Evolutionary conservation across 2,329 filamentous ascomycete species (phyloP).

Genomic region (Penicillium brevicompactum): DNA sequence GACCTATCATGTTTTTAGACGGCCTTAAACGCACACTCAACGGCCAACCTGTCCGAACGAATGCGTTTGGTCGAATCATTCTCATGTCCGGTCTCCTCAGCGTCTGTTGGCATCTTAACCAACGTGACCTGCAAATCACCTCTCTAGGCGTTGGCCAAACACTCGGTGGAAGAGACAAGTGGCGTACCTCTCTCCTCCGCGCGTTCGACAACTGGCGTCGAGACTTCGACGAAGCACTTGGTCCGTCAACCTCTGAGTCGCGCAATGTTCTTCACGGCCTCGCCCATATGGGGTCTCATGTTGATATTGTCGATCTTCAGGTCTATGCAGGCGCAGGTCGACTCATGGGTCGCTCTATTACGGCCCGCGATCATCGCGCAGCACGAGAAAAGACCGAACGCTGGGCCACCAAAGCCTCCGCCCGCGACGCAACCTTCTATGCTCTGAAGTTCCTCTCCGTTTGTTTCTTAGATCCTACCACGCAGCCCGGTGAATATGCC

Average conservation of each 20-base stretch:
- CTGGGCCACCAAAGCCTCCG: conserved; percentile 87
- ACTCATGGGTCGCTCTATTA: conserved; percentile 82
- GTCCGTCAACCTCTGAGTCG: conserved; percentile 73
- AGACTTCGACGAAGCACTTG: conserved; percentile 82
- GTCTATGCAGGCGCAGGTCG: conserved; percentile 89
- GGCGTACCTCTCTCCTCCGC: conserved; percentile 79
- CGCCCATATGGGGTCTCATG: conserved; percentile 97
- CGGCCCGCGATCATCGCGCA: conserved; percentile 74
- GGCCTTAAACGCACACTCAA: conserved; percentile 87
- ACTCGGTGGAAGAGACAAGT: conserved; percentile 85
- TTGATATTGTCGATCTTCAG: conserved; percentile 95
- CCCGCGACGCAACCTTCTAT: conserved; percentile 89
- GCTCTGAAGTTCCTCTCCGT: conserved; percentile 84
- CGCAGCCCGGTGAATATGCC: conserved; percentile 60
- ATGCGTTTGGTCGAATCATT: conserved; percentile 88
- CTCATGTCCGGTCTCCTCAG: conserved; percentile 92
- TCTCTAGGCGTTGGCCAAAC: conserved; percentile 79
- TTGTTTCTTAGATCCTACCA: conserved; percentile 62
- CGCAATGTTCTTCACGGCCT: conserved; percentile 88
- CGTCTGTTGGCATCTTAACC: conserved; percentile 97
- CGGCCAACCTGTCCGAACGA: conserved; percentile 82
- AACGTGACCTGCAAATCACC: conserved; percentile 88
- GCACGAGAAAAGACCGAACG: conserved; percentile 76
- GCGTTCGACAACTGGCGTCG: conserved; percentile 94
- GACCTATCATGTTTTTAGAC: conserved; percentile 84